These are phyloP conservation scores for Naganishia cerealis DNA, from an alignment of 1,284 basidiomycete genomes.

Conservation along the genomic window DNA sequence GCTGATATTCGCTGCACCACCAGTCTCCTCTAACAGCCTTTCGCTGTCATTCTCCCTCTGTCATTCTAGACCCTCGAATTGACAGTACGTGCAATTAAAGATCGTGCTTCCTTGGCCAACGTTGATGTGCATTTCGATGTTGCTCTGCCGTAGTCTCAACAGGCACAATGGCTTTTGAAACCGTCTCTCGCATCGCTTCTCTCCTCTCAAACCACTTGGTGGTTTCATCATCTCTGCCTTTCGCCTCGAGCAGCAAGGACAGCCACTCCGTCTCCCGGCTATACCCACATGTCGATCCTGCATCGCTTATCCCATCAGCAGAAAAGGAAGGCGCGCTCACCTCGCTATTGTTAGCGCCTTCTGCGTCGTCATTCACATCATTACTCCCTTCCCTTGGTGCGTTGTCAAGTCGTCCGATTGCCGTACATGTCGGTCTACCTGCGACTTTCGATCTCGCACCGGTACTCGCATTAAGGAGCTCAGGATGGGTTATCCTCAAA, in stretches of 20 bases:
- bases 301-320: slow-evolving; percentile 28
- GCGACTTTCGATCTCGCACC: slow-evolving; percentile 60
- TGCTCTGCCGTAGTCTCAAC: background rate
- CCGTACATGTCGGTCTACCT: slow-evolving; percentile 62
- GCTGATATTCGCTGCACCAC: background rate
- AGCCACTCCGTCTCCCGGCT: slow-evolving; percentile 24
- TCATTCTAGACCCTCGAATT: background rate
- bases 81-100: background rate
- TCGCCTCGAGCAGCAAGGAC: slow-evolving; percentile 32
- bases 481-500: slow-evolving; percentile 64
- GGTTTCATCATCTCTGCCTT: slow-evolving; percentile 34
- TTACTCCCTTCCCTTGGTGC: slow-evolving; percentile 59
- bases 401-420: slow-evolving; percentile 60
- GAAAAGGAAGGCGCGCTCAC: slow-evolving; percentile 29
- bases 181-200: slow-evolving; percentile 36
- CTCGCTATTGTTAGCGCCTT: slow-evolving; percentile 37
- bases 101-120: background rate
- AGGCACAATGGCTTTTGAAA: slow-evolving; percentile 27
- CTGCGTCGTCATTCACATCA: slow-evolving; percentile 35
- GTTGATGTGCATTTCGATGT: background rate
- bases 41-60: background rate
- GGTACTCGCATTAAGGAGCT: slow-evolving; percentile 62
- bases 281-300: slow-evolving; percentile 33
- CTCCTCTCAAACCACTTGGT: slow-evolving; percentile 37
- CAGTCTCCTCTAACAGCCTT: background rate